Percentiles rank a stretch among this genome's conserved stretches.
Evolutionary conservation across 139 green algal species (phyloP).

Genomic region (Tetradesmus obliquus): DNA sequence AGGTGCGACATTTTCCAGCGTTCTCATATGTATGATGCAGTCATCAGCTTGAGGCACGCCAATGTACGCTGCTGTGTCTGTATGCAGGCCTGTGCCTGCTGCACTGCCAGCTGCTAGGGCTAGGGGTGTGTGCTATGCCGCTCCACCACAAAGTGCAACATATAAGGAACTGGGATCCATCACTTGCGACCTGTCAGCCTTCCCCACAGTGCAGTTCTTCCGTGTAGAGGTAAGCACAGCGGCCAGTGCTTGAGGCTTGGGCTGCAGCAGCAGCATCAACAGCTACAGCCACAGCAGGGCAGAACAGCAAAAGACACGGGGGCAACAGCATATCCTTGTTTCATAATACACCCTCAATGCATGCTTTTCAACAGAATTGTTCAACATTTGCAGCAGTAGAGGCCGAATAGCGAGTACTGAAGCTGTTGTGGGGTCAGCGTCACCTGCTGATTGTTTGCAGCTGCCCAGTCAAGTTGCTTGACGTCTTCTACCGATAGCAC

Average conservation of each 20-base stretch:
- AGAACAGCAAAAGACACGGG: background rate
- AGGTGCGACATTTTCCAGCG: background rate
- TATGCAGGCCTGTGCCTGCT: background rate
- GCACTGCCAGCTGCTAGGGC: background rate
- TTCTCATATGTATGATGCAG: background rate
- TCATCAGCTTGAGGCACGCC: background rate
- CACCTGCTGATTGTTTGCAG: too few species aligned
- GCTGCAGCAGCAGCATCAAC: background rate
- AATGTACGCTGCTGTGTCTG: background rate
- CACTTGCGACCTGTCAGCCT: conserved; percentile 68
- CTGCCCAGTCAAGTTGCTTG: too few species aligned
- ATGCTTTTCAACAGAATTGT: background rate
- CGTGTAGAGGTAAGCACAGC: conserved; percentile 69
- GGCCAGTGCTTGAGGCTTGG: background rate
- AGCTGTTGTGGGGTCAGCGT: too few species aligned
- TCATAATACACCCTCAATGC: too few species aligned
- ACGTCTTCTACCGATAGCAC: background rate
- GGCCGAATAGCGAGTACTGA: too few species aligned
- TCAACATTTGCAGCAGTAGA: background rate
- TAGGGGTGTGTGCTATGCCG: background rate
- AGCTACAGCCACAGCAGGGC: background rate
- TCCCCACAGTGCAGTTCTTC: conserved; percentile 84
- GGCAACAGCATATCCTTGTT: too few species aligned
- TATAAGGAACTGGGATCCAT: conserved; percentile 72
- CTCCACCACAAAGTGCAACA: conserved; percentile 9